Evolutionary conservation across 768 basidiomycete species (phyloP).

Genomic region (Trametes sanguinea): DNA sequence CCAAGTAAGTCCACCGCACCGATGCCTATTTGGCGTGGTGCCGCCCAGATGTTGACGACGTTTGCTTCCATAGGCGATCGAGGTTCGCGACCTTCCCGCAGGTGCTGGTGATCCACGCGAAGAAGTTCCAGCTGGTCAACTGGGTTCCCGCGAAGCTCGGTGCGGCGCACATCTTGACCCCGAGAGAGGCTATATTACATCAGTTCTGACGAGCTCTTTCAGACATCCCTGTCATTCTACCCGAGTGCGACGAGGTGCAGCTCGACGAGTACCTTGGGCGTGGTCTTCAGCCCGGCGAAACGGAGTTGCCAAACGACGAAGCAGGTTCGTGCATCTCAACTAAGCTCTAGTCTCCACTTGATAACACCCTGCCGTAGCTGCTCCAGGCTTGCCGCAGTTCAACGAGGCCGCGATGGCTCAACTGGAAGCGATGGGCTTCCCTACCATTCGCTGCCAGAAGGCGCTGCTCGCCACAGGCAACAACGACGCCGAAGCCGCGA

Average conservation of each 20-base stretch:
- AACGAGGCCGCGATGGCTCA: constrained; percentile 73
- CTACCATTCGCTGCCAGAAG: constrained; percentile 80
- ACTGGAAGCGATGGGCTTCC: constrained; percentile 92
- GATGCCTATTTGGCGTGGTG: background rate
- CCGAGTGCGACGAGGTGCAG: constrained; percentile 53
- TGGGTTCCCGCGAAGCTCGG: constrained; percentile 97
- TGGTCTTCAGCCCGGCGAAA: constrained; percentile 61
- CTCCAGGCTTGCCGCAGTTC: constrained; percentile 59
- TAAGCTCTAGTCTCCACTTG: no score
- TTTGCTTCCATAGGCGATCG: constrained; percentile 51
- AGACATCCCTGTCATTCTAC: constrained; percentile 87
- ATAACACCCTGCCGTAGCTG: constrained; percentile 14
- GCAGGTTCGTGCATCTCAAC: constrained; percentile 30
- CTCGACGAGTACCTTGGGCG: constrained; percentile 68
- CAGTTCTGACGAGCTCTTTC: background rate
- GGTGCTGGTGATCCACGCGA: constrained; percentile 84
- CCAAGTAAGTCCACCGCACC: constrained; percentile 56
- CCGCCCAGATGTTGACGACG: background rate
- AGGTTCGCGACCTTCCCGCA: constrained; percentile 87
- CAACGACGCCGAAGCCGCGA: constrained; percentile 73
- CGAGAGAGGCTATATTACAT: no score
- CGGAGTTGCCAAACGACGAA: constrained; percentile 61
- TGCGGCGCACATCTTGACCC: constrained; percentile 35
- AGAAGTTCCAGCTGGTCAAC: constrained; percentile 92
- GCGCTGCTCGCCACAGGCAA: constrained; percentile 89